Evolutionary conservation across 2,329 filamentous ascomycete genomes (phyloP).

Genomic region (Lachnellula occidentalis): DNA sequence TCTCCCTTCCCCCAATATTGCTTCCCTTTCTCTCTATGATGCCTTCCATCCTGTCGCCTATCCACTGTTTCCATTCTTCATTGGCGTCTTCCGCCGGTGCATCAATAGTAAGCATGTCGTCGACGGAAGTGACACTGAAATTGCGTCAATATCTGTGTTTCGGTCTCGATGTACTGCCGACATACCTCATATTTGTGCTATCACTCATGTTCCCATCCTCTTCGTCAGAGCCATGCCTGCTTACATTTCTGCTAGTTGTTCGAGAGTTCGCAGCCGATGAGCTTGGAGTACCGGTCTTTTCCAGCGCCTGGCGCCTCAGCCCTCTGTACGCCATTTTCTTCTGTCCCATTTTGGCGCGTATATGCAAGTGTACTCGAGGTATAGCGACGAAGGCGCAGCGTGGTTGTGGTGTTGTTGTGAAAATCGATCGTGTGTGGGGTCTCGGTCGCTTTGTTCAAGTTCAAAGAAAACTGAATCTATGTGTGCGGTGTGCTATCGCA

Average conservation of each 20-base stretch:
- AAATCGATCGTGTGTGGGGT: slow-evolving; percentile 16
- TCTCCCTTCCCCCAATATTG: slow-evolving; percentile 57
- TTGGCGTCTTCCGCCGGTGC: slow-evolving; percentile 44
- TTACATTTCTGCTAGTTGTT: slow-evolving; percentile 41
- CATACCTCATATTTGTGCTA: slow-evolving; percentile 47
- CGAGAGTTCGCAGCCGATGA: slow-evolving; percentile 44
- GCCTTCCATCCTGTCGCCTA: slow-evolving; percentile 55
- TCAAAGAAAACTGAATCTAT: not conserved
- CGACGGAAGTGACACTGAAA: slow-evolving; percentile 39
- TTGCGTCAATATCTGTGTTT: slow-evolving; percentile 1
- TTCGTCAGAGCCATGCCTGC: slow-evolving; percentile 48
- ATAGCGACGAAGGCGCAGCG: not conserved
- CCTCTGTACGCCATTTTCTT: no score
- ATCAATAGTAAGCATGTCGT: slow-evolving; percentile 39
- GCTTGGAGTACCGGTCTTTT: slow-evolving; percentile 51
- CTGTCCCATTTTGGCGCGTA: slow-evolving; percentile 30
- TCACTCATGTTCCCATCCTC: slow-evolving; percentile 48
- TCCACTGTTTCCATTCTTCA: slow-evolving; percentile 52
- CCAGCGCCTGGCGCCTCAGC: slow-evolving; percentile 45
- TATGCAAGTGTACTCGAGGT: not conserved
- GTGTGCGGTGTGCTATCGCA: slow-evolving; percentile 12
- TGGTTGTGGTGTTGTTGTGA: not conserved
- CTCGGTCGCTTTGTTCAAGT: not conserved
- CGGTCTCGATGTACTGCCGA: not conserved
- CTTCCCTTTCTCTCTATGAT: slow-evolving; percentile 65